A percentile compares a stretch with the other conserved stretches of the same genome.
These are phyloP conservation scores for Phaseolus coccineus DNA, from an alignment of 331 rosid genomes.

Conservation along the genomic window DNA sequence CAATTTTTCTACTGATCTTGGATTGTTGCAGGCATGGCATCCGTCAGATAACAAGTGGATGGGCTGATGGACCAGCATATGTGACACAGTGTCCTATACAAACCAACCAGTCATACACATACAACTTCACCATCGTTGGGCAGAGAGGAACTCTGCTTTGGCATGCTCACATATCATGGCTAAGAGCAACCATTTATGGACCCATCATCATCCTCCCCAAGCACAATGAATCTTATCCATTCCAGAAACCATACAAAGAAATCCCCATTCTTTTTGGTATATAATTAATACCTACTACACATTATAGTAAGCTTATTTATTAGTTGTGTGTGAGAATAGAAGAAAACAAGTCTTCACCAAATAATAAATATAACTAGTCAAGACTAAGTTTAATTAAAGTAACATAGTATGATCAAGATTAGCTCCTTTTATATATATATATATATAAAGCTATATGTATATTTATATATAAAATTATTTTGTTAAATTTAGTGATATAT, in stretches of 20 bases:
- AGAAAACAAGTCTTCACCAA: not conserved
- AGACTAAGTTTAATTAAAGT: not conserved
- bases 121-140: slow-evolving; percentile 80
- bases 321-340: not conserved
- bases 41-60: slow-evolving; percentile 67
- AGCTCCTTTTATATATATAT: not conserved
- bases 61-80: slow-evolving; percentile 91
- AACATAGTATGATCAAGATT: not conserved
- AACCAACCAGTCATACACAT: slow-evolving; percentile 62
- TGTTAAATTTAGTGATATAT: not conserved
- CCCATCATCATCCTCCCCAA: slow-evolving; percentile 80
- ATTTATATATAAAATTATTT: not conserved
- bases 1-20: slow-evolving; percentile 4
- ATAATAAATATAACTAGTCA: not conserved
- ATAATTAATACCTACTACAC: not conserved
- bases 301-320: not conserved
- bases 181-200: slow-evolving; percentile 70
- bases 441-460: not conserved
- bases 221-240: slow-evolving; percentile 76
- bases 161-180: slow-evolving; percentile 94
- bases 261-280: slow-evolving; percentile 76
- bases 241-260: slow-evolving; percentile 70
- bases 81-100: slow-evolving; percentile 88
- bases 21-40: slow-evolving; percentile 73
- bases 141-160: slow-evolving; percentile 86